A percentile compares a stretch with the other conserved stretches of the same genome.
Conservation (phyloP, 352 stramenopile species). For the Phytophthora constricta region DNA sequence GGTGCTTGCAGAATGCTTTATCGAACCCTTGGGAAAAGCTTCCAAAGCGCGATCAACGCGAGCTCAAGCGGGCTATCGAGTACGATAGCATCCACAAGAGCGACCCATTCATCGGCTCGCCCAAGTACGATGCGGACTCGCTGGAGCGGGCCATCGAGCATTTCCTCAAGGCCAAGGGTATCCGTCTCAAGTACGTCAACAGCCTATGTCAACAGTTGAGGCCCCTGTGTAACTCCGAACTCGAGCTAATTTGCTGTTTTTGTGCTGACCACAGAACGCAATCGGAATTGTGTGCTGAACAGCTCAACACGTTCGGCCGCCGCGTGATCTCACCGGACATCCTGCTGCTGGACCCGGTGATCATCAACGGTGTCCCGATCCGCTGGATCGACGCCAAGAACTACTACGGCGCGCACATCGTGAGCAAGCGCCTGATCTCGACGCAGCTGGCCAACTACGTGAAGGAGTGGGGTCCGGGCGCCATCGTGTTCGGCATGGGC, state of each 20-base stretch:
- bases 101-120: slow-evolving; percentile 76
- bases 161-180: slow-evolving; percentile 73
- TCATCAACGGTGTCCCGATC: slow-evolving; percentile 86
- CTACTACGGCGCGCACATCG: slow-evolving; percentile 90
- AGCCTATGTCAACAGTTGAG: too few species aligned
- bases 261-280: slow-evolving; percentile 57
- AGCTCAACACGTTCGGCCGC: slow-evolving; percentile 67
- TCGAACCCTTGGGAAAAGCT: slow-evolving; percentile 54
- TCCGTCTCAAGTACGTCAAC: slow-evolving; percentile 76
- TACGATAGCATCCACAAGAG: slow-evolving; percentile 89
- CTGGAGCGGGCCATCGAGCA: slow-evolving; percentile 78
- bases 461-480: slow-evolving; percentile 85
- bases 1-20: slow-evolving; percentile 59
- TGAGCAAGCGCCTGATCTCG: slow-evolving; percentile 86
- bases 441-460: slow-evolving; percentile 85
- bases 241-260: background rate
- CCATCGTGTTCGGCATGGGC: slow-evolving; percentile 89
- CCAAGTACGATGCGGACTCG: slow-evolving; percentile 76
- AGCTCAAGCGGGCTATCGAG: slow-evolving; percentile 71
- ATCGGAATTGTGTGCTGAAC: slow-evolving; percentile 70
- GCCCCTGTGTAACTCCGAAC: too few species aligned
- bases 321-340: slow-evolving; percentile 85
- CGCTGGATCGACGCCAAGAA: slow-evolving; percentile 91
- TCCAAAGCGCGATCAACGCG: slow-evolving; percentile 71
- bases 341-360: slow-evolving; percentile 77